phyloP scores from a whole-genome alignment of 495 filamentous ascomycete genomes.

The Trypethelium eluteriae region DNA sequence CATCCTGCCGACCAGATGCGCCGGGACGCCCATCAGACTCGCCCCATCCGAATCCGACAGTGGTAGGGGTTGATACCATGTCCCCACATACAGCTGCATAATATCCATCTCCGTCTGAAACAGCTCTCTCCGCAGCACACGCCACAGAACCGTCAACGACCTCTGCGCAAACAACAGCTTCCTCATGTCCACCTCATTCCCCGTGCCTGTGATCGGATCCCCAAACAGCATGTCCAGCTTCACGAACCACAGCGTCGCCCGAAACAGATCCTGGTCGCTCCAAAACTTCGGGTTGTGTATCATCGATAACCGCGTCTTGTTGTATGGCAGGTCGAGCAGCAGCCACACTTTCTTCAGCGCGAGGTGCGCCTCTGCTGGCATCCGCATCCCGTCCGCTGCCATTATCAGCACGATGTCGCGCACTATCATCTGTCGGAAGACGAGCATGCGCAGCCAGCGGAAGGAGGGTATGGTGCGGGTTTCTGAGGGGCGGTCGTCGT shows the following conservation, averaged over 20 bases:
- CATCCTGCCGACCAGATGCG: slow-evolving; percentile 40
- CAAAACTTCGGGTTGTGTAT: slow-evolving; percentile 44
- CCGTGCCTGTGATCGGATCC: slow-evolving; percentile 41
- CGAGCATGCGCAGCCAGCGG: slow-evolving; percentile 48
- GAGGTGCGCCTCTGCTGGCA: slow-evolving; percentile 39
- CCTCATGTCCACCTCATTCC: slow-evolving; percentile 36
- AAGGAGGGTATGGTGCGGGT: slow-evolving; percentile 41
- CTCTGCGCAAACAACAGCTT: slow-evolving; percentile 54
- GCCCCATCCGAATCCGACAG: slow-evolving; percentile 12
- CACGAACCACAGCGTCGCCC: slow-evolving; percentile 49
- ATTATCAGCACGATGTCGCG: slow-evolving; percentile 51
- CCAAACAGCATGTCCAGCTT: slow-evolving; percentile 56
- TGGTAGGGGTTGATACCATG: slow-evolving; percentile 22
- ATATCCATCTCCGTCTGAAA: slow-evolving; percentile 39
- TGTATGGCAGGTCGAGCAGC: slow-evolving; percentile 53
- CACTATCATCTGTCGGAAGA: slow-evolving; percentile 41
- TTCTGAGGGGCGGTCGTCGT: slow-evolving; percentile 17
- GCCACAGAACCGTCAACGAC: slow-evolving; percentile 43
- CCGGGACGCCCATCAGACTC: slow-evolving; percentile 40
- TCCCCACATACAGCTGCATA: slow-evolving; percentile 40
- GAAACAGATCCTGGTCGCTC: slow-evolving; percentile 47
- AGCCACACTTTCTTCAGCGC: slow-evolving; percentile 59
- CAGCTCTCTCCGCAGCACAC: slow-evolving; percentile 41
- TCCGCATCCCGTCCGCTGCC: slow-evolving; percentile 42
- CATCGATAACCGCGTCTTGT: slow-evolving; percentile 41